Percentiles rank a stretch among this genome's conserved stretches.
Evolutionary conservation across 192 early-diverging fungal genomes (phyloP).

Genomic region (Geranomyces variabilis): DNA sequence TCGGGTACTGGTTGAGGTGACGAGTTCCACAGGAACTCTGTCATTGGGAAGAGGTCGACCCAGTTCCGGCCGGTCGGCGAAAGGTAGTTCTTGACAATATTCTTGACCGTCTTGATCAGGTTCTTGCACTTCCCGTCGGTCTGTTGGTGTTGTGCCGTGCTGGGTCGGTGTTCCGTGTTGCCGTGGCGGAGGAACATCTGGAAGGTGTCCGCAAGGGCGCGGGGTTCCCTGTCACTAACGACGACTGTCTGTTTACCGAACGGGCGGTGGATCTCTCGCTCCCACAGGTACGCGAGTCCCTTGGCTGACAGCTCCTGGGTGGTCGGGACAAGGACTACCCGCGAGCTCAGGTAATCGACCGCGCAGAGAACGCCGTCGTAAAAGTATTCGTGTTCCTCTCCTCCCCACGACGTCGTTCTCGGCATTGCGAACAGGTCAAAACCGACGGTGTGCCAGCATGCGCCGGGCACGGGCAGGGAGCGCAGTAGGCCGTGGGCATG

Average conservation of each 20-base stretch:
- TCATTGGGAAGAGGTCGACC: constrained; percentile 5
- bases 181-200: background rate
- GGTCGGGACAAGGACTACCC: background rate
- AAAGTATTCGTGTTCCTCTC: background rate
- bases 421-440: background rate
- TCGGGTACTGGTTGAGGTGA: background rate
- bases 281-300: background rate
- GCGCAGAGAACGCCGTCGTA: background rate
- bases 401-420: background rate
- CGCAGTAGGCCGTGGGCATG: background rate
- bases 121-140: constrained; percentile 18
- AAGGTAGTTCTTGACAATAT: constrained; percentile 14
- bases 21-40: constrained; percentile 10
- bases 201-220: constrained; percentile 7
- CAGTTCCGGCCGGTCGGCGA: constrained; percentile 12
- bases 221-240: constrained; percentile 10
- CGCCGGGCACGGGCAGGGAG: constrained; percentile 1
- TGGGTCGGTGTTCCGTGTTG: background rate
- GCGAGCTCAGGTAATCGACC: constrained; percentile 4
- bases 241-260: constrained; percentile 7
- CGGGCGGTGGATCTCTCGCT: background rate
- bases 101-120: constrained; percentile 16
- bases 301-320: background rate
- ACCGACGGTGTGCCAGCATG: background rate
- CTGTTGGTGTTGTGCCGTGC: constrained; percentile 29